Evolutionary conservation across 2,329 filamentous ascomycete species (phyloP).

Genomic region (Arthrobotrys megalospora): DNA sequence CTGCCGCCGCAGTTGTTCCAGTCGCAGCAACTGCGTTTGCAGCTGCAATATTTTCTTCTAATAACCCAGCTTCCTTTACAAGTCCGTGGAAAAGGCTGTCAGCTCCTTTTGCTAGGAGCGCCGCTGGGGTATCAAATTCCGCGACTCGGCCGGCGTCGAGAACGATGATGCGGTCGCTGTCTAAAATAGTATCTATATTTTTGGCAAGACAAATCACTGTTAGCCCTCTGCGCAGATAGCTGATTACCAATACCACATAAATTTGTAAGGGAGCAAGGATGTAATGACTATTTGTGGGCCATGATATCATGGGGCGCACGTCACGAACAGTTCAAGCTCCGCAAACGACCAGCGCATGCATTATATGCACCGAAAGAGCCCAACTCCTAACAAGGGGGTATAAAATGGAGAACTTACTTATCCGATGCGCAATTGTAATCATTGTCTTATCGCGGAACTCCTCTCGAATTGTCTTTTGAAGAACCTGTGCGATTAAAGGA

Average conservation of each 20-base stretch:
- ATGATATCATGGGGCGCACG: constrained; percentile 2
- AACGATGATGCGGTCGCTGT: constrained; percentile 90
- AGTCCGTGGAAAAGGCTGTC: constrained; percentile 82
- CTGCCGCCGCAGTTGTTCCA: constrained; percentile 18
- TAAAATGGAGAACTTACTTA: constrained; percentile 71
- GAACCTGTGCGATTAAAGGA: constrained; percentile 28
- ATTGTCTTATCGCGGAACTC: constrained; percentile 91
- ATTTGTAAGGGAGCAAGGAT: constrained; percentile 22
- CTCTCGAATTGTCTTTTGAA: constrained; percentile 62
- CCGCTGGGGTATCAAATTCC: constrained; percentile 90
- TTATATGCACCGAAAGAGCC: not conserved
- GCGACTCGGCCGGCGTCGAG: constrained; percentile 90
- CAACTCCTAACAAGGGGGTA: constrained; percentile 12
- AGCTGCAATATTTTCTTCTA: constrained; percentile 51
- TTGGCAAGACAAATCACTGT: not conserved
- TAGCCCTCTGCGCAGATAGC: constrained; percentile 30
- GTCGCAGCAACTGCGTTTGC: constrained; percentile 7
- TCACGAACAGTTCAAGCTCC: constrained; percentile 6
- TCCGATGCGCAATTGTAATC: constrained; percentile 97
- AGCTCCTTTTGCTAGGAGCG: constrained; percentile 81
- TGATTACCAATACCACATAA: constrained; percentile 46
- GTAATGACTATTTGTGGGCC: constrained; percentile 4
- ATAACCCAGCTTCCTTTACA: constrained; percentile 88
- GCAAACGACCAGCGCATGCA: not conserved
- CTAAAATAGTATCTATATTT: constrained; percentile 81